phyloP scores from a whole-genome alignment of 225 moss, liverwort and hornwort species.

The Ulota crispa region DNA sequence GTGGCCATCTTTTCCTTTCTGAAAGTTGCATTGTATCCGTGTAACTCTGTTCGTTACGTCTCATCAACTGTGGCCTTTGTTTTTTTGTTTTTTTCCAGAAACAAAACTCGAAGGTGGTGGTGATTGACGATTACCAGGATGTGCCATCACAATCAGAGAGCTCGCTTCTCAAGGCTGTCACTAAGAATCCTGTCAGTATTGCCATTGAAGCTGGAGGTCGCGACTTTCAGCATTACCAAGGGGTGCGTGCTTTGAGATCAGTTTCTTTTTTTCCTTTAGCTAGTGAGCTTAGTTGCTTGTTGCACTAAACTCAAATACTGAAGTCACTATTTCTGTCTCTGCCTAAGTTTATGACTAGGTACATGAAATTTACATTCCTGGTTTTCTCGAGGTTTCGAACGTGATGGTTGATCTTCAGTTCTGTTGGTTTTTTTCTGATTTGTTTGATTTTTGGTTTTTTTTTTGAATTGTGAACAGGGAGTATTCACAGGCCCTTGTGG shows the following conservation, averaged over 20 bases:
- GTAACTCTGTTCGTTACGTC: neutral
- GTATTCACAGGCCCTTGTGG: constrained; percentile 77
- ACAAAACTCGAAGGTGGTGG: constrained; percentile 57
- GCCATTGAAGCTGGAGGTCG: constrained; percentile 78
- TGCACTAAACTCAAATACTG: neutral
- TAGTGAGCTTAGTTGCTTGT: neutral
- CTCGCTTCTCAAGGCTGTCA: constrained; percentile 57
- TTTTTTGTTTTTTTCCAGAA: constrained; percentile 12
- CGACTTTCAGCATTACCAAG: constrained; percentile 76
- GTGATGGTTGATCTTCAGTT: neutral
- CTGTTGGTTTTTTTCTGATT: neutral
- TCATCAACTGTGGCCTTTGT: neutral
- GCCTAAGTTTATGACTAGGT: too few relatives aligned
- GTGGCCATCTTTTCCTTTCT: neutral
- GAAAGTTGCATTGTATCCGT: neutral
- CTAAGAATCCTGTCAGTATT: constrained; percentile 81
- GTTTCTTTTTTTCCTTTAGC: neutral
- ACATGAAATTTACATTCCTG: too few relatives aligned
- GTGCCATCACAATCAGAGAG: constrained; percentile 67
- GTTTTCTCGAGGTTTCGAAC: neutral
- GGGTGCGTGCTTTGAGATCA: constrained; percentile 33
- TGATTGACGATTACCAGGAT: constrained; percentile 74
- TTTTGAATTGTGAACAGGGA: constrained; percentile 37
- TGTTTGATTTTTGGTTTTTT: neutral
- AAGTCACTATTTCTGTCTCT: too few relatives aligned